Percentiles rank a stretch among this genome's conserved stretches.
phyloP scores from a whole-genome alignment of 805 yeast genomes.

The Wickerhamiella qilinensis region DNA sequence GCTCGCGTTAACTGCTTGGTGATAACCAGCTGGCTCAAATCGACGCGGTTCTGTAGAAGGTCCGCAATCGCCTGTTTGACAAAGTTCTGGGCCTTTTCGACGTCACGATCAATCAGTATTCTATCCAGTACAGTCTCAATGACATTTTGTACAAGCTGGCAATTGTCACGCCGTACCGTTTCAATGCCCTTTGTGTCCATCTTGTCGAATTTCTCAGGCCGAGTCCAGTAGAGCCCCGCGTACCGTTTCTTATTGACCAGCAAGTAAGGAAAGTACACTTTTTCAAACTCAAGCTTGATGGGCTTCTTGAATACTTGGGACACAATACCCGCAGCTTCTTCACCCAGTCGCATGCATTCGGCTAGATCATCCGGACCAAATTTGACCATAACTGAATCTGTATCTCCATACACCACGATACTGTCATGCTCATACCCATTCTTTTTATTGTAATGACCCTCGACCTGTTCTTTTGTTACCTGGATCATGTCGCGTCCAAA shows the following conservation, averaged over 20 bases:
- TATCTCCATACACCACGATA: conserved; percentile 91
- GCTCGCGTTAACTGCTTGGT: conserved; percentile 80
- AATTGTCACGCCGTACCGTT: conserved; percentile 95
- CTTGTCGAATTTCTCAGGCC: conserved; percentile 80
- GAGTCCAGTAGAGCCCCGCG: conserved; percentile 95
- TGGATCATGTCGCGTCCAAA: conserved; percentile 97
- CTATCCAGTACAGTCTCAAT: conserved; percentile 77
- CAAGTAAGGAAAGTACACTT: conserved; percentile 87
- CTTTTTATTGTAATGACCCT: conserved; percentile 56
- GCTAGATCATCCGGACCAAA: conserved; percentile 71
- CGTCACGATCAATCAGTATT: conserved; percentile 77
- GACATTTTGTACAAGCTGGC: conserved; percentile 86
- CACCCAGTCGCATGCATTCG: conserved; percentile 80
- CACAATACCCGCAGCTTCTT: conserved; percentile 84
- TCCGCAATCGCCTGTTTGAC: conserved; percentile 84
- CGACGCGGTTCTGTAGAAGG: conserved; percentile 76
- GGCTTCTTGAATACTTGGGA: conserved; percentile 68
- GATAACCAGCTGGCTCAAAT: conserved; percentile 82
- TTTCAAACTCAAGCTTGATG: conserved; percentile 88
- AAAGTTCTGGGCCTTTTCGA: conserved; percentile 64
- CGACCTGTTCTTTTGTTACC: conserved; percentile 72
- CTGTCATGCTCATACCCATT: conserved; percentile 81
- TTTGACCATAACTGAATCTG: conserved; percentile 98
- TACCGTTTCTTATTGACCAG: conserved; percentile 91
- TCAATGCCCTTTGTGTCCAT: conserved; percentile 98